A percentile compares a stretch with the other conserved stretches of the same genome.
These are phyloP conservation scores for Taiozyma onychis DNA, from an alignment of 1,139 yeast genomes.

Conservation along the genomic window DNA sequence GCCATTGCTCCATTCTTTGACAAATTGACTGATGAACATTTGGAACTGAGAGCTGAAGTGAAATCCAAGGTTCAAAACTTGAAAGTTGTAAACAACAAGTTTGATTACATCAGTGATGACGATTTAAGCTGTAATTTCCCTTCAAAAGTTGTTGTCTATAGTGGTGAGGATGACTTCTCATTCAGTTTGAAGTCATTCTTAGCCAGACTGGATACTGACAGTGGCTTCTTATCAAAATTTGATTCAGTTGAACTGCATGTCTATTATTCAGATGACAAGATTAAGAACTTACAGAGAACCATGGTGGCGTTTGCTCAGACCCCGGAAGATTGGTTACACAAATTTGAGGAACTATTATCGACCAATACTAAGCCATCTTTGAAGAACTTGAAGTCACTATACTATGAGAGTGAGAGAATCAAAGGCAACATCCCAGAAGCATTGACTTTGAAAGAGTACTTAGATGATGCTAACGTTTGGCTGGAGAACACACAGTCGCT, in stretches of 20 bases:
- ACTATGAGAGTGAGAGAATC: conserved; percentile 51
- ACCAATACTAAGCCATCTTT: conserved; percentile 43
- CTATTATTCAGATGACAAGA: conserved; percentile 46
- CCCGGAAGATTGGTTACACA: conserved; percentile 46
- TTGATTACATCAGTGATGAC: conserved; percentile 47
- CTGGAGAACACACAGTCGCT: conserved; percentile 52
- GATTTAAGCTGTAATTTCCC: conserved; percentile 46
- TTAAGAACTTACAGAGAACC: conserved; percentile 33
- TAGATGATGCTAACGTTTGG: conserved; percentile 44
- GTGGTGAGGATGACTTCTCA: conserved; percentile 30
- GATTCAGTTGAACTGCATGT: conserved; percentile 38
- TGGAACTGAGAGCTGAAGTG: conserved; percentile 35
- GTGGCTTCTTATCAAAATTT: conserved; percentile 2
- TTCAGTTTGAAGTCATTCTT: conserved; percentile 44
- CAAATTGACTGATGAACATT: conserved; percentile 33
- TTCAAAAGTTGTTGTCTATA: conserved; percentile 41
- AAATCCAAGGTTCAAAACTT: conserved; percentile 27
- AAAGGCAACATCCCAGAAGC: conserved; percentile 24
- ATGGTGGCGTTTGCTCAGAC: conserved; percentile 38
- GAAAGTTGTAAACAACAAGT: conserved; percentile 29
- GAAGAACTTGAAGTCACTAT: conserved; percentile 38
- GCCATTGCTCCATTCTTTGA: conserved; percentile 32
- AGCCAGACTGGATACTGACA: conserved; percentile 9
- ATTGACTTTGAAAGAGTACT: conserved; percentile 33
- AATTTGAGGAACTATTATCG: conserved; percentile 37